Percentiles rank a stretch among this genome's conserved stretches.
These are phyloP conservation scores for Zygoascus biomembranicola DNA, from an alignment of 805 yeast genomes.

Conservation along the genomic window DNA sequence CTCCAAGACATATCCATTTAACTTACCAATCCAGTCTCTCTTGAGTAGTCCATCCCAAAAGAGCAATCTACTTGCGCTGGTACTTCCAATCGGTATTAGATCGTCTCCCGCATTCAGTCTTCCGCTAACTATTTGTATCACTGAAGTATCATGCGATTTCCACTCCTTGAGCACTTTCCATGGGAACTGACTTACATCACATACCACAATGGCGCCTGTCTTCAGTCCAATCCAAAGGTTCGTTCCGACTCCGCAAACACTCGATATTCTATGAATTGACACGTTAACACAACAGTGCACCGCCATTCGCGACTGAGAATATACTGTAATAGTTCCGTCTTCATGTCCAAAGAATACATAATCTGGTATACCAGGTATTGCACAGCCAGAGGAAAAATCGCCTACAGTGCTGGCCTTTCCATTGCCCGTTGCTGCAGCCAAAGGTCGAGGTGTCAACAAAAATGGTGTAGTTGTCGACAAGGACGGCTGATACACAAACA, in stretches of 20 bases:
- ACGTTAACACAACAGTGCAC: slow-evolving; percentile 26
- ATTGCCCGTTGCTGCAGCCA: slow-evolving; percentile 6
- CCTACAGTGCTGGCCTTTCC: slow-evolving; percentile 15
- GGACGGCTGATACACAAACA: slow-evolving; percentile 27
- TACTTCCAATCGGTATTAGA: slow-evolving; percentile 21
- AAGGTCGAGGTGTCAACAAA: slow-evolving; percentile 21
- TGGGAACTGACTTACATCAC: slow-evolving; percentile 23
- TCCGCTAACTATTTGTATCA: slow-evolving; percentile 13
- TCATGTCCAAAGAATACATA: slow-evolving; percentile 33
- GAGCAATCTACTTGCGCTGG: slow-evolving; percentile 14
- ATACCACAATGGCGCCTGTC: slow-evolving; percentile 30
- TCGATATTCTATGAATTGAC: slow-evolving; percentile 22
- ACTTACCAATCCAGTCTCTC: slow-evolving; percentile 26
- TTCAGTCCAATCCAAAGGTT: slow-evolving; percentile 32
- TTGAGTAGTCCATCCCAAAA: slow-evolving; percentile 30
- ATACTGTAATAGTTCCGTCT: slow-evolving; percentile 30
- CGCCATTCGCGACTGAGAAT: slow-evolving; percentile 17
- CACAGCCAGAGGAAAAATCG: slow-evolving; percentile 27
- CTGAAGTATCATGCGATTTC: slow-evolving; percentile 30
- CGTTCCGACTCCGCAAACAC: slow-evolving; percentile 22
- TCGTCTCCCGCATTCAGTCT: slow-evolving; percentile 11
- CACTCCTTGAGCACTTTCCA: slow-evolving; percentile 31
- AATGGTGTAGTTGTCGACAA: slow-evolving; percentile 15
- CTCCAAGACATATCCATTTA: background rate
- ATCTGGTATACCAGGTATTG: slow-evolving; percentile 18